phyloP scores from a whole-genome alignment of 169 alveolate genomes.

The Plasmodium falciparum region DNA sequence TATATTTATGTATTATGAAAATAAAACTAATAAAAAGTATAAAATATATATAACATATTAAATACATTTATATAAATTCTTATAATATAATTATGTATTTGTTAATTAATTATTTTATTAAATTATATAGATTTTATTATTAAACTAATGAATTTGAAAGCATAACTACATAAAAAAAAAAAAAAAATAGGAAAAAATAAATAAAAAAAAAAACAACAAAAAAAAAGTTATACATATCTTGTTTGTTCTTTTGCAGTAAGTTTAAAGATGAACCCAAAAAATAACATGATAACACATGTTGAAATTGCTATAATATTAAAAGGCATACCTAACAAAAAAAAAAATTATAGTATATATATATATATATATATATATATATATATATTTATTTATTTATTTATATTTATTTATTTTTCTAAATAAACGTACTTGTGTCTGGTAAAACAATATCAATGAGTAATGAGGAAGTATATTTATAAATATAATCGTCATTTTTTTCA shows the following conservation, averaged over 20 bases:
- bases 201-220: background rate
- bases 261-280: conserved; percentile 75
- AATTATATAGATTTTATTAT: conserved; percentile 5
- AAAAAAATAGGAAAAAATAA: background rate
- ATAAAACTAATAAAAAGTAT: too few relatives aligned
- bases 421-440: conserved; percentile 70
- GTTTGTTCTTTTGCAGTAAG: conserved; percentile 73
- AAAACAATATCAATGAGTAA: conserved; percentile 42
- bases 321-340: conserved; percentile 69
- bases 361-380: conserved; percentile 13
- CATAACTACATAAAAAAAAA: background rate
- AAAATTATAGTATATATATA: conserved; percentile 20
- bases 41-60: too few relatives aligned
- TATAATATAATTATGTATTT: too few relatives aligned
- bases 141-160: conserved; percentile 33
- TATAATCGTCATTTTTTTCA: conserved; percentile 36
- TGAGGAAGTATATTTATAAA: conserved; percentile 71
- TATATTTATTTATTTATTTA: background rate
- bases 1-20: too few relatives aligned
- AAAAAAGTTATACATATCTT: conserved; percentile 52
- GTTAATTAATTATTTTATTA: too few relatives aligned
- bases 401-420: conserved; percentile 10
- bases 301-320: conserved; percentile 74
- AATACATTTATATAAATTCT: too few relatives aligned
- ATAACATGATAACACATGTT: conserved; percentile 64